Base-by-base conservation (phyloP, 306 rosid genomes). In the Sicyos edulis region DNA sequence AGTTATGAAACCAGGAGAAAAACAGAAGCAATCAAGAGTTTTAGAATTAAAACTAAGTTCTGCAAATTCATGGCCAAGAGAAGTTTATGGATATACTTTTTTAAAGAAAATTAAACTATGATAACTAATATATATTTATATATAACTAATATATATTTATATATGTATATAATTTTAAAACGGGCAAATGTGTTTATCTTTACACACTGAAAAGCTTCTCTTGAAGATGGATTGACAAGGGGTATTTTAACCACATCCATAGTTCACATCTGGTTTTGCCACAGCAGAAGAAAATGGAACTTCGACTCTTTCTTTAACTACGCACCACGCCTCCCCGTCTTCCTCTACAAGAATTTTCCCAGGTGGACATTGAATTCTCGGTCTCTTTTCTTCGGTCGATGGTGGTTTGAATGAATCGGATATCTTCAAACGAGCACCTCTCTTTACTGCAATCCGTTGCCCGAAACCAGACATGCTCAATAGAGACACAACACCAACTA, bases 261-360 rank as follows among this genome's bases (percentile, higher is more conserved):
- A 93, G 89, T 93, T 91, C 82, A 93, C 89, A 85, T 93, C 99
- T 58, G 99, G 99, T 70, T 82, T 91, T 22, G 92, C 87, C 75
- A 81, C 85, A 71, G 80, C 84, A 11, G 89, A 82, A 13, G 97
- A 91, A 85, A 93, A 93, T 54, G 99, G 99, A 78, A 93, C 89
- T 85, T 93, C 95, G 62, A 93, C 91, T 83, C 99, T 86, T 83
- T 93, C 97, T 80, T 93, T 93, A 80, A 93, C 99, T 14, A 93
- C 77, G 62, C 99, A 93, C 51, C 96, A 83, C 54, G 80, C 91
- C 66, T 91, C 96, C 71, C 96, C 96, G 21, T 86, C 86, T 86
- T 88, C 99, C 76, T 82, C 44, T 47, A 86, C 91, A 40, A 84
- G 72, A 77, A 91, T 77, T 79, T 83, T 88, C 65, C 99, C 99